Base-by-base conservation (phyloP, 345 rosid species). In the Adansonia digitata region DNA sequence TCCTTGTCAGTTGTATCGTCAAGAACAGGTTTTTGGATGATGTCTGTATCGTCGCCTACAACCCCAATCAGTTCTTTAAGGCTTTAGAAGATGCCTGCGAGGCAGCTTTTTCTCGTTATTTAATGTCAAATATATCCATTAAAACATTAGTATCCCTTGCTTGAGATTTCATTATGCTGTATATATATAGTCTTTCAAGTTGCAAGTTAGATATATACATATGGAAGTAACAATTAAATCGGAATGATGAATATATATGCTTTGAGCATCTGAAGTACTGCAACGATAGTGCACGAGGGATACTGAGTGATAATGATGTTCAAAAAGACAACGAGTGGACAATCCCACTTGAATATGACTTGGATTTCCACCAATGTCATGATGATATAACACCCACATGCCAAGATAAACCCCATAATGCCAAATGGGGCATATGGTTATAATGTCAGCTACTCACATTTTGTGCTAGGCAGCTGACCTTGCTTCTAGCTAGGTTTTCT, bases 281-380 rank as follows among this genome's bases (percentile, higher is more conserved):
- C 0, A 53, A 1, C 20, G 27, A 53, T 65, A 2, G 39, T 42
- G 71, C 46, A 14, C 3, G 5, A 40, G 42, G 27, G 5, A 66
- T 12, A 24, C 1, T 31, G 10, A 20, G 52, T 66, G 56, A 71
- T 29, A 45, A 51, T 78, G 72, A 59, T 75, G 42, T 37, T 7
- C 1, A 40, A 51, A 51, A 73, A 34, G 77, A 66, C 39, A 64
- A 15, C 31, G 34, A 49, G 75, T 65, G 81, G 78, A 71, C 78
- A 73, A 73, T 61, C 59, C 56, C 74, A 69, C 29, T 62, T 69
- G 78, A 78, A 71, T 7, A 67, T 82, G 85, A 77, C 72, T 74
- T 71, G 85, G 85, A 82, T 43, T 74, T 71, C 82, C 82, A 79
- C 79, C 77, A n/a, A 14, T 72, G 43, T 7, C 48, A 69, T 27